Evolutionary conservation across 2,329 filamentous ascomycete species (phyloP).

Genomic region (Neofusicoccum kwambonambiense): DNA sequence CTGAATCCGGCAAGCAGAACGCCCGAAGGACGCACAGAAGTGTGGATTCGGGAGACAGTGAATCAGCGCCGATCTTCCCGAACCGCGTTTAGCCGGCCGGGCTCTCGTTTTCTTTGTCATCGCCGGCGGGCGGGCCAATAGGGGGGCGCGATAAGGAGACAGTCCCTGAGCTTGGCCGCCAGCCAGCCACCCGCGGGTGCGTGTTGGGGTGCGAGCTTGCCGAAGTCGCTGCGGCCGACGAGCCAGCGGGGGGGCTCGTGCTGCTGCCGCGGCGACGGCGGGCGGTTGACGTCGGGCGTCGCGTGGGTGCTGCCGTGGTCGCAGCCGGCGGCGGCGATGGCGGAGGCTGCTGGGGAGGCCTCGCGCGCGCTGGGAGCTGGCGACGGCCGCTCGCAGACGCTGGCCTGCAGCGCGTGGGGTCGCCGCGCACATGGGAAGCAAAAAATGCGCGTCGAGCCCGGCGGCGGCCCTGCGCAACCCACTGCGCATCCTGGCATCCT

Average conservation of each 20-base stretch:
- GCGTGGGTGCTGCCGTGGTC: not conserved
- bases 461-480: not conserved
- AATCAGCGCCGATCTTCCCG: constrained; percentile 15
- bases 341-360: not conserved
- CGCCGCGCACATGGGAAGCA: not conserved
- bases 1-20: constrained; percentile 3
- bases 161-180: constrained; percentile 5
- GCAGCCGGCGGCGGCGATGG: not conserved
- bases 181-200: constrained; percentile 9
- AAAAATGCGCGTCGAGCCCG: constrained; percentile 8
- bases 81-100: constrained; percentile 15
- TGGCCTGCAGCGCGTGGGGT: not conserved
- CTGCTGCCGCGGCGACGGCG: constrained; percentile 3
- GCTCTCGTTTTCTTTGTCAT: constrained; percentile 13
- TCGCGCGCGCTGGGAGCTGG: not conserved
- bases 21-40: not conserved
- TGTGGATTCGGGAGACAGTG: constrained; percentile 11
- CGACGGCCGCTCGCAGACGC: not conserved
- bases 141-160: constrained; percentile 6
- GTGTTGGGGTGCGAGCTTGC: not conserved
- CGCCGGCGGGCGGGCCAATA: not conserved
- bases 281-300: constrained; percentile 4
- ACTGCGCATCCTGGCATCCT: constrained; percentile 6
- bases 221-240: constrained; percentile 12
- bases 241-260: constrained; percentile 10